A percentile compares a stretch with the other conserved stretches of the same genome.
phyloP scores from a whole-genome alignment of 495 filamentous ascomycete genomes.

The Aspergillus coremiiformis region DNA sequence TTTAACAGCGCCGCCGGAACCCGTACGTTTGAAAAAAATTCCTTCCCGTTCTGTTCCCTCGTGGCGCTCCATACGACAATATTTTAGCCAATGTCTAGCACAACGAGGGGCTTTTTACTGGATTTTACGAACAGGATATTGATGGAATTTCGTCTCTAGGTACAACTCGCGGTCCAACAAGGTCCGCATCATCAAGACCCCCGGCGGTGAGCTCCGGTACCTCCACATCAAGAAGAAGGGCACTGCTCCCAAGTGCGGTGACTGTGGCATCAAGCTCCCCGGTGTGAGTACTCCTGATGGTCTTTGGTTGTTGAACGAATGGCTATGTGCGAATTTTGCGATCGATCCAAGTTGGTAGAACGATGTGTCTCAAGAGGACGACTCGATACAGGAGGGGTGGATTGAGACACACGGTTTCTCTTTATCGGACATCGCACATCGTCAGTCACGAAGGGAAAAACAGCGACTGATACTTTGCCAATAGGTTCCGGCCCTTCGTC shows the following conservation, averaged over 20 bases:
- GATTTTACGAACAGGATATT: constrained; percentile 27
- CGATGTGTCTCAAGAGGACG: not conserved
- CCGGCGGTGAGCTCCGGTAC: constrained; percentile 86
- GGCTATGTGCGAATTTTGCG: not conserved
- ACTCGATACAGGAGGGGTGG: not conserved
- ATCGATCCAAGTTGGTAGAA: not conserved
- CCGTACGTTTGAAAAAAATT: constrained; percentile 57
- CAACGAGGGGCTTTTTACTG: constrained; percentile 4
- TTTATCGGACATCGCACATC: not conserved
- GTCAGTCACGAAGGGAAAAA: not conserved
- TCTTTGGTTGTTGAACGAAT: constrained; percentile 10
- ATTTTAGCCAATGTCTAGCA: not conserved
- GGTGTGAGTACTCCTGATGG: constrained; percentile 62
- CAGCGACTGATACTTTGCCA: constrained; percentile 17
- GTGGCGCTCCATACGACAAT: constrained; percentile 7
- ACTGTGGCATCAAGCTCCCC: constrained; percentile 91
- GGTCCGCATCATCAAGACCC: constrained; percentile 92
- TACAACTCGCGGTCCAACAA: constrained; percentile 98
- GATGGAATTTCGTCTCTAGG: constrained; percentile 40
- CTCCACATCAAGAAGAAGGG: constrained; percentile 99
- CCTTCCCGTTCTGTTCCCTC: constrained; percentile 7
- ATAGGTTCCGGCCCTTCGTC: constrained; percentile 91
- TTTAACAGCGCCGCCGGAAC: constrained; percentile 70
- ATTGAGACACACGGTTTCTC: not conserved
- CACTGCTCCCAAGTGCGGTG: constrained; percentile 95